Percentiles rank a stretch among this genome's conserved stretches.
Evolutionary conservation across 106 monocot genomes (phyloP).

Genomic region (Alisma plantagoaquatica): DNA sequence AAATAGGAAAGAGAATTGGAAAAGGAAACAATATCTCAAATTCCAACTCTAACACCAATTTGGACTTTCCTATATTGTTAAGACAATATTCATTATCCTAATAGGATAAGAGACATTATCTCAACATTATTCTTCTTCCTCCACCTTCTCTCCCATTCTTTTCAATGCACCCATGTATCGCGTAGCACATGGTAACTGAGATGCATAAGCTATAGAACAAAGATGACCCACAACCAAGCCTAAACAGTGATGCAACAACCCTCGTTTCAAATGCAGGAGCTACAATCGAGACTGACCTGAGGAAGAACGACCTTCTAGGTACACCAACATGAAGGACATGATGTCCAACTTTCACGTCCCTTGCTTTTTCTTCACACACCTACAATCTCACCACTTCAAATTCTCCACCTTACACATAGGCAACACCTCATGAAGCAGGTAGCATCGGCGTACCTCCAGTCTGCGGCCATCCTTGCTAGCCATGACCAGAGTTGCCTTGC

Average conservation of each 20-base stretch:
- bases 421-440: slow-evolving; percentile 62
- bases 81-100: too few relatives aligned
- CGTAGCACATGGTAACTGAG: slow-evolving; percentile 14
- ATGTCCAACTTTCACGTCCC: neutral
- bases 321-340: slow-evolving; percentile 62
- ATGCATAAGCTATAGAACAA: slow-evolving; percentile 2
- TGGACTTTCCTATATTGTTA: too few relatives aligned
- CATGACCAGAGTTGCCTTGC: slow-evolving; percentile 31
- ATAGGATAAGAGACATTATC: too few relatives aligned
- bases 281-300: too few relatives aligned
- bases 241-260: neutral
- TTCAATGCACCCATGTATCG: slow-evolving; percentile 2
- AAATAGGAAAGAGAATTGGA: too few relatives aligned
- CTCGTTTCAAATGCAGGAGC: neutral
- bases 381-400: slow-evolving; percentile 6
- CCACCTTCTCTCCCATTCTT: neutral
- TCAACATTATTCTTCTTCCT: too few relatives aligned
- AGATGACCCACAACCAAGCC: neutral
- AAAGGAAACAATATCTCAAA: too few relatives aligned
- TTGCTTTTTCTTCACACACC: neutral
- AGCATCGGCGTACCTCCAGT: slow-evolving; percentile 54
- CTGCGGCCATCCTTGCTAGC: slow-evolving; percentile 30
- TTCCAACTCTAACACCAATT: too few relatives aligned
- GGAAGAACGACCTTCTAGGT: too few relatives aligned
- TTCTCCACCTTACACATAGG: slow-evolving; percentile 30